Evolutionary conservation across 2,329 filamentous ascomycete species (phyloP), one percentile per base, ranked within the genome.

Genomic region (Sporothrix brasiliensis): DNA sequence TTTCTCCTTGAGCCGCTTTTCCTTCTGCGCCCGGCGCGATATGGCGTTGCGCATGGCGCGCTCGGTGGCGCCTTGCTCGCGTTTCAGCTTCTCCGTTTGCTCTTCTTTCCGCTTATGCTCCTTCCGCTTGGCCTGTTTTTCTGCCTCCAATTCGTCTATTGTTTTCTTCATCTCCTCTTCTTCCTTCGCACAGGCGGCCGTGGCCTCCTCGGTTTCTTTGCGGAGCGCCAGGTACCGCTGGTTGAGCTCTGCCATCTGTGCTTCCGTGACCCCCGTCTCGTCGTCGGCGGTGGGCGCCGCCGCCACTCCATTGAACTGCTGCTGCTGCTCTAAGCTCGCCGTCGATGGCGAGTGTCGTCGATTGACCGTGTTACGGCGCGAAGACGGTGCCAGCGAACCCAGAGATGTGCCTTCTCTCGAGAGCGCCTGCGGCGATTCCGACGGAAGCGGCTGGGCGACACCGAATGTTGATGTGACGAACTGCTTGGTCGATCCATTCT

Each of bases 61-160:
- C 78, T 96, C 93, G 6, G 94, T 88, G 60, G 87, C 88, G 68
- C 92, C 90, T 68, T 96, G 89, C 77, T 94, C 90, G 73, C 91
- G 91, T 76, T 91, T 92, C 69, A 97, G 81, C 77, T 93, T 93
- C 58, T 92, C 89, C 65, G 93, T 97, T 67, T 90, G 91, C 76
- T 96, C 93, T 74, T 98, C 94, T 79, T 96, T 97, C 77, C 97
- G 92, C 78, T 92, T 95, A 69, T 95, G 84, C 24, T 89, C 86
- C 73, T 90, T 89, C 76, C 87, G 90, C 78, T 97, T 89, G 67
- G 90, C 87, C 74, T 96, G 92, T 72, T 92, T 91, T 76, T 97
- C 92, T 71, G 89, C 89, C 69, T 90, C 88, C 44, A 97, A 78
- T 58, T 92, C 88, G 52, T 88, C 86, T 74, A 92, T 81, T 68